Conservation (phyloP, 371 early-diverging fungal genomes). For the Coemansia sp. region DNA sequence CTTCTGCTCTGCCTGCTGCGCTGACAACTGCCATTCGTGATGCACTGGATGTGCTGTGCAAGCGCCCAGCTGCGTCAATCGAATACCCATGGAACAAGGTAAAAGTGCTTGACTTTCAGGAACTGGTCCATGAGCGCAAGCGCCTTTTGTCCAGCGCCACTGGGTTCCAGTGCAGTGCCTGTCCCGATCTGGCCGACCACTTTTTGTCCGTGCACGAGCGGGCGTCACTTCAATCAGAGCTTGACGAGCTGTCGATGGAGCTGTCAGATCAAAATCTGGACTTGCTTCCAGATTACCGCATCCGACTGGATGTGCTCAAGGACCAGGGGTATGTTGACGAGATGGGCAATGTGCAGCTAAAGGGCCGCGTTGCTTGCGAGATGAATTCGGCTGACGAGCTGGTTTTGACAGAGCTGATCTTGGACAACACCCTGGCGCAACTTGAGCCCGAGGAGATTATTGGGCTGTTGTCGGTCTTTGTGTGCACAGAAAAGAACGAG, state of each 20-base stretch:
- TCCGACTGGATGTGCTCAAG: slow-evolving; percentile 80
- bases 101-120: slow-evolving; percentile 82
- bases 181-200: slow-evolving; percentile 64
- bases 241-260: slow-evolving; percentile 72
- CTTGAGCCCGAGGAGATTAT: slow-evolving; percentile 92
- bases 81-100: slow-evolving; percentile 77
- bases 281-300: slow-evolving; percentile 89
- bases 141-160: slow-evolving; percentile 53
- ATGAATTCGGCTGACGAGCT: slow-evolving; percentile 91
- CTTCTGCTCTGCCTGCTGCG: slow-evolving; percentile 8
- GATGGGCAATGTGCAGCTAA: slow-evolving; percentile 85
- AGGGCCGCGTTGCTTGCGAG: slow-evolving; percentile 99
- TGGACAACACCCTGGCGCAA: slow-evolving; percentile 92
- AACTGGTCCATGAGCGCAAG: slow-evolving; percentile 59
- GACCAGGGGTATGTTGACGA: slow-evolving; percentile 79
- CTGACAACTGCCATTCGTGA: slow-evolving; percentile 17
- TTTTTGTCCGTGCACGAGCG: slow-evolving; percentile 72
- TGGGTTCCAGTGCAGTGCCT: slow-evolving; percentile 74
- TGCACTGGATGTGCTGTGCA: slow-evolving; percentile 14
- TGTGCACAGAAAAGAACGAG: slow-evolving; percentile 87
- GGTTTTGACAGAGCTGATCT: slow-evolving; percentile 95
- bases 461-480: slow-evolving; percentile 93
- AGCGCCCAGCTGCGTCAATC: not conserved
- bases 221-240: slow-evolving; percentile 63
- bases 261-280: slow-evolving; percentile 91